Evolutionary conservation across 176 grass and related monocot species (phyloP).

Genomic region (Elymus sibiricus): DNA sequence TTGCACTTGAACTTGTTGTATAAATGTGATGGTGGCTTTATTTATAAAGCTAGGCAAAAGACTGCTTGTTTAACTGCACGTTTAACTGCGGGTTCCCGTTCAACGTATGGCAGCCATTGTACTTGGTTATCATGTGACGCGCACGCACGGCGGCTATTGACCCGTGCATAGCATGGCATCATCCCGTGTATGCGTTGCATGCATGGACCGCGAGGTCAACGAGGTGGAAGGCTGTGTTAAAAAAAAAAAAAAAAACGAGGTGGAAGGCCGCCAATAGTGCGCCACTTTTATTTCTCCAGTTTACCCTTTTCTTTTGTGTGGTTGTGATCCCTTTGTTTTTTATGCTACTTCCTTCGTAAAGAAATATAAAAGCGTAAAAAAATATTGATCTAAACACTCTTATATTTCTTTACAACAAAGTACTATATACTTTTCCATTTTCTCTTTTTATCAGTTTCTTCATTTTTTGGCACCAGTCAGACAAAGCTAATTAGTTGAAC

Average conservation of each 20-base stretch:
- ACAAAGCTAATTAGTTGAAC: not conserved
- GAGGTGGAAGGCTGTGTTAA: not conserved
- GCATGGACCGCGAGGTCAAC: not conserved
- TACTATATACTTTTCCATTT: no score
- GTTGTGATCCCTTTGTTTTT: no score
- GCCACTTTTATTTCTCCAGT: not conserved
- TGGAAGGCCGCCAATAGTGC: not conserved
- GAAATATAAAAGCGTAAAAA: no score
- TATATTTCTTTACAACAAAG: no score
- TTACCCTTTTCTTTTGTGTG: not conserved
- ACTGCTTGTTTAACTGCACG: no score
- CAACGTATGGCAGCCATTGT: not conserved
- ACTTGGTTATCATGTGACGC: not conserved
- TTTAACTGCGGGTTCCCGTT: not conserved
- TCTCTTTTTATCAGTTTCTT: not conserved
- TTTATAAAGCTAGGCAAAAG: no score
- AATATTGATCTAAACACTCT: no score
- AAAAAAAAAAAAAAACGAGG: no score
- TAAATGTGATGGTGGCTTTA: no score
- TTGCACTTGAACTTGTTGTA: no score
- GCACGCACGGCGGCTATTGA: not conserved
- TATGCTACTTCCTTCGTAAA: no score
- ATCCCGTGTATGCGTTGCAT: not conserved
- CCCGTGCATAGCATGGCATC: not conserved
- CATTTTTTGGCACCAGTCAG: not conserved